These are phyloP conservation scores for Linderniella brevidens DNA, from an alignment of 257 asterid genomes.

Conservation along the genomic window DNA sequence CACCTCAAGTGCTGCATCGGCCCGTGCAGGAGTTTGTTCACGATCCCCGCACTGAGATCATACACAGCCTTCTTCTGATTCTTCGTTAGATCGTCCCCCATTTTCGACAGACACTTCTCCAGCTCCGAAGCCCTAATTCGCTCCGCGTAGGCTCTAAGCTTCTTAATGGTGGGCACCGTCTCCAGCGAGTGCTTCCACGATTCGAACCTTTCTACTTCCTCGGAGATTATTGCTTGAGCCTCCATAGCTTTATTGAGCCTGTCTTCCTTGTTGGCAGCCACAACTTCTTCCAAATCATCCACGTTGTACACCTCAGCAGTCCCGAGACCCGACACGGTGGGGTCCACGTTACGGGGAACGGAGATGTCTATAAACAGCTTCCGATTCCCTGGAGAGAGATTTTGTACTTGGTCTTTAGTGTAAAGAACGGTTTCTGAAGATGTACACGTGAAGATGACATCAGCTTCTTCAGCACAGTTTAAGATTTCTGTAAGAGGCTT, in stretches of 20 bases:
- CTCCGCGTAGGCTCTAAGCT: constrained; percentile 71
- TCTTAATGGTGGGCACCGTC: constrained; percentile 75
- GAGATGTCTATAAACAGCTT: too few species aligned
- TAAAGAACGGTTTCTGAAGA: constrained; percentile 52
- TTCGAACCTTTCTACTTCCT: constrained; percentile 63
- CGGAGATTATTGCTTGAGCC: constrained; percentile 49
- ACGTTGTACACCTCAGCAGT: constrained; percentile 30
- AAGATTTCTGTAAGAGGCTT: constrained; percentile 39
- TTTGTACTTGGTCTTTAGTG: constrained; percentile 44
- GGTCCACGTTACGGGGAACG: too few species aligned
- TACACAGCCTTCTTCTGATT: constrained; percentile 32
- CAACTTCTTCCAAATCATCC: constrained; percentile 81
- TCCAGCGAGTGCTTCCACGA: constrained; percentile 77
- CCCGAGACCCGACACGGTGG: too few species aligned
- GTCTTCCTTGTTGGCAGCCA: constrained; percentile 25
- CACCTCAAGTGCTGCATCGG: too few species aligned
- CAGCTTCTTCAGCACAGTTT: constrained; percentile 59
- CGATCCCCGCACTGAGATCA: too few species aligned
- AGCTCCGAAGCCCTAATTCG: constrained; percentile 66
- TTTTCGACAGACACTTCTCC: constrained; percentile 60
- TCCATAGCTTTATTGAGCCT: constrained; percentile 54
- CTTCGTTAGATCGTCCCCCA: constrained; percentile 45
- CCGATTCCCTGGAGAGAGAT: too few species aligned
- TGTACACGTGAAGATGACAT: constrained; percentile 69
- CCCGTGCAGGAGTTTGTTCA: too few species aligned